These are phyloP conservation scores for Trametes maxima DNA, from an alignment of 768 basidiomycete species.

Conservation along the genomic window DNA sequence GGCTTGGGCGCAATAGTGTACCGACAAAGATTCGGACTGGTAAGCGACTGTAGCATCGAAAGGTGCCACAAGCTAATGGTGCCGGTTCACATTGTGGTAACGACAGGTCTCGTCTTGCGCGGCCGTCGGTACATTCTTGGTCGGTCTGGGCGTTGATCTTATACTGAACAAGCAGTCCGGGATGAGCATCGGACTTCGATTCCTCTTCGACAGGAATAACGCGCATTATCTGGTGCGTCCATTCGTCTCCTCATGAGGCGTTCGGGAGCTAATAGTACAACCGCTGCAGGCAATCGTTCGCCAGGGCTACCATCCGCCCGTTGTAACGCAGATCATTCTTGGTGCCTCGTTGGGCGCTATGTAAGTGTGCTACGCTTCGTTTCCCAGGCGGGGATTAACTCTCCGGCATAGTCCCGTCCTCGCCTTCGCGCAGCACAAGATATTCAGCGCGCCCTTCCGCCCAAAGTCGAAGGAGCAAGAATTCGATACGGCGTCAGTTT, in stretches of 20 bases:
- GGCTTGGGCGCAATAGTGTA: slow-evolving; percentile 46
- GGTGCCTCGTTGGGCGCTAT: slow-evolving; percentile 55
- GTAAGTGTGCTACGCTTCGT: slow-evolving; percentile 42
- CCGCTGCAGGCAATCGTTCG: slow-evolving; percentile 47
- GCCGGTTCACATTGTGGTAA: slow-evolving; percentile 34
- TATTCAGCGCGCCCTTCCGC: slow-evolving; percentile 54
- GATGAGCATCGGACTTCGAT: slow-evolving; percentile 64
- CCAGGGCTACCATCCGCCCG: slow-evolving; percentile 52
- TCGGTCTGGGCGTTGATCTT: slow-evolving; percentile 58
- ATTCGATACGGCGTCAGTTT: not conserved
- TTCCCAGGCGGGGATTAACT: not conserved
- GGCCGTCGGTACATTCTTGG: slow-evolving; percentile 64
- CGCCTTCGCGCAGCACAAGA: slow-evolving; percentile 53
- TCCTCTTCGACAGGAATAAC: slow-evolving; percentile 62
- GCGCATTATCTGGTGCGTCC: slow-evolving; percentile 54
- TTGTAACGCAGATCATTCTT: slow-evolving; percentile 52
- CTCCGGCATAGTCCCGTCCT: slow-evolving; percentile 46
- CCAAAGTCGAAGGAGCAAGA: slow-evolving; percentile 17
- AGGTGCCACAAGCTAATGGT: not conserved
- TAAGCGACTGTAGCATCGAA: slow-evolving; percentile 36
- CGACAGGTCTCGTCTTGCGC: slow-evolving; percentile 46
- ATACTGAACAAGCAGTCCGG: slow-evolving; percentile 58
- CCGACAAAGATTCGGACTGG: slow-evolving; percentile 52
- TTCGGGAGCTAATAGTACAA: not conserved
- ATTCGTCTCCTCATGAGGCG: not conserved